These are phyloP conservation scores for Leishmania aethiopica DNA, from an alignment of 208 protist species.

Conservation along the genomic window DNA sequence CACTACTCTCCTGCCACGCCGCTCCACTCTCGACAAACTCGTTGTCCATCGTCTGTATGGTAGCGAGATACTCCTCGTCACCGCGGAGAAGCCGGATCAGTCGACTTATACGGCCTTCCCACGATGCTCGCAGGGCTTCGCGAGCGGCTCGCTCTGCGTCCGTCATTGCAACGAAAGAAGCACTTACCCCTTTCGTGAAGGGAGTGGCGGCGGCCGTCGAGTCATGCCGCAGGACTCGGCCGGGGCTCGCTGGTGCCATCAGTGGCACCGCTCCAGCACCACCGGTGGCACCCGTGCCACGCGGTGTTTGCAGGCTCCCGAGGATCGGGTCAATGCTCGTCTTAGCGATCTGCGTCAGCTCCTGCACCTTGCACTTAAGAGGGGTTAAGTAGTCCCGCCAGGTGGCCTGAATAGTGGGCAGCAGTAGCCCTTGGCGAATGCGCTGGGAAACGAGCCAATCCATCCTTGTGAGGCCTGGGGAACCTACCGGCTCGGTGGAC, in stretches of 20 bases:
- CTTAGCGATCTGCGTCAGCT: slow-evolving; percentile 47
- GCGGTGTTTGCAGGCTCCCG: slow-evolving; percentile 10
- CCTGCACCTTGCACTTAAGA: slow-evolving; percentile 41
- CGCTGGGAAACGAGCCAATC: slow-evolving; percentile 14
- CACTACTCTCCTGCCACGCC: slow-evolving; percentile 16
- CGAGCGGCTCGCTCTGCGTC: slow-evolving; percentile 12
- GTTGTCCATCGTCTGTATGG: slow-evolving; percentile 59
- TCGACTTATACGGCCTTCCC: slow-evolving; percentile 27
- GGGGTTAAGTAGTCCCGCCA: slow-evolving; percentile 62
- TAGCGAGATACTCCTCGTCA: slow-evolving; percentile 59
- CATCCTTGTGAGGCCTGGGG: background rate
- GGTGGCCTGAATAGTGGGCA: slow-evolving; percentile 50
- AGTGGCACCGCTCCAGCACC: background rate
- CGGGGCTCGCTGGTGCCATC: background rate
- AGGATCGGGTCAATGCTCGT: slow-evolving; percentile 45
- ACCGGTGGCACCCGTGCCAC: background rate
- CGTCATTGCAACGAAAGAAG: background rate
- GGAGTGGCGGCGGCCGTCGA: background rate
- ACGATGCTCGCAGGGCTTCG: slow-evolving; percentile 14
- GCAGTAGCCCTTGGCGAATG: slow-evolving; percentile 38
- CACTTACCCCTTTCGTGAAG: background rate
- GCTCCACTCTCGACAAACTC: slow-evolving; percentile 28
- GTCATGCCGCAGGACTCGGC: background rate
- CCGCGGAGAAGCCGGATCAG: slow-evolving; percentile 37
- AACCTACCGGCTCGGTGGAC: background rate